phyloP scores from a whole-genome alignment of 306 rosid species.

The Sechiopsis laciniata region DNA sequence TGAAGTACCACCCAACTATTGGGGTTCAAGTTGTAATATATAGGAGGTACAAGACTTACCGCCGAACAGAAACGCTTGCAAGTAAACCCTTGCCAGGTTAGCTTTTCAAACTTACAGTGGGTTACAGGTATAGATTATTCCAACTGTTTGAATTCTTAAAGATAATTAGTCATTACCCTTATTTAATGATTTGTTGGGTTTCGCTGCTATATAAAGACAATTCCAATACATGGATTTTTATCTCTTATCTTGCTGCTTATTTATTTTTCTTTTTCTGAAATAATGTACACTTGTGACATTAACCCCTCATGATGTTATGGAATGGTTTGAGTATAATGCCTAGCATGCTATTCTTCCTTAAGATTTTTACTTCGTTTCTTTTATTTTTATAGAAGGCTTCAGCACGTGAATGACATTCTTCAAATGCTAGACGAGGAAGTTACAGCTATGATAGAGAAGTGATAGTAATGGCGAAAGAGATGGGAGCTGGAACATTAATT shows the following conservation, averaged over 20 bases:
- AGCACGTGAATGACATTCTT: conserved; percentile 59
- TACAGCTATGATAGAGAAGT: conserved; percentile 62
- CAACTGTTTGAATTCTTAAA: not conserved
- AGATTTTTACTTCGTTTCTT: conserved; percentile 10
- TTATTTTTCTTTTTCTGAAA: too few species aligned
- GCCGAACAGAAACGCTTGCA: conserved; percentile 85
- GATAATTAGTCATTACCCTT: too few species aligned
- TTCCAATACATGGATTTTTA: too few species aligned
- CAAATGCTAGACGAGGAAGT: conserved; percentile 66
- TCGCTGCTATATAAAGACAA: not conserved
- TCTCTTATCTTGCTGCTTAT: too few species aligned
- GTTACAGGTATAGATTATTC: not conserved
- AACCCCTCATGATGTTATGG: too few species aligned
- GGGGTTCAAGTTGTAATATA: conserved; percentile 97
- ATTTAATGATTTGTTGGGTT: conserved; percentile 20
- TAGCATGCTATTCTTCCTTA: not conserved
- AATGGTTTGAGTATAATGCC: not conserved
- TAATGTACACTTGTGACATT: too few species aligned
- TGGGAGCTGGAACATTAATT: conserved; percentile 68
- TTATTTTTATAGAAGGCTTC: conserved; percentile 67
- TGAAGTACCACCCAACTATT: conserved; percentile 74
- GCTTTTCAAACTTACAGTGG: conserved; percentile 20
- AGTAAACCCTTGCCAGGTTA: conserved; percentile 89
- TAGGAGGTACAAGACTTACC: conserved; percentile 86
- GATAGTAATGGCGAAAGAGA: conserved; percentile 84